Percentiles rank a stretch among this genome's conserved stretches.
These are phyloP conservation scores for Cyphellophora europaea DNA, from an alignment of 2,329 filamentous ascomycete species.

Conservation along the genomic window DNA sequence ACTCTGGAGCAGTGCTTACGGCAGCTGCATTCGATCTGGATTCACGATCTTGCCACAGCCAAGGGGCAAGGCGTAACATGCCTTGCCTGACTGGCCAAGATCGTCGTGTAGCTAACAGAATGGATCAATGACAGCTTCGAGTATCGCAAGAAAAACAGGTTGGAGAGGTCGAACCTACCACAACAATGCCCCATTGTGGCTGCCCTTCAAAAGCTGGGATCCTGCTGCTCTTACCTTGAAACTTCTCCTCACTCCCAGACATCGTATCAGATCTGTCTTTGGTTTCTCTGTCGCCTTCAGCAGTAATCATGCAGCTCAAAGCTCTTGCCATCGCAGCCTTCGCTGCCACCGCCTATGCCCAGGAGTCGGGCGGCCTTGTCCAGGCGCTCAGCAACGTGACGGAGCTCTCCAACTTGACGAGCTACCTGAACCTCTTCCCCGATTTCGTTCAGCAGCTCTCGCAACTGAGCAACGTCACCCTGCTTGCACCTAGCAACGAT, in stretches of 20 bases:
- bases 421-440: slow-evolving; percentile 9
- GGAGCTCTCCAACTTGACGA: slow-evolving; percentile 15
- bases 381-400: slow-evolving; percentile 7
- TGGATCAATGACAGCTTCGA: too few species aligned
- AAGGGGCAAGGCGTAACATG: too few species aligned
- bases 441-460: slow-evolving; percentile 20
- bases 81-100: too few species aligned
- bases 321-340: slow-evolving; percentile 14
- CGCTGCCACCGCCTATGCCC: slow-evolving; percentile 14
- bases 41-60: too few species aligned
- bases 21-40: too few species aligned
- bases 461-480: slow-evolving; percentile 42
- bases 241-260: not conserved
- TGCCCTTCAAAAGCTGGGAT: not conserved
- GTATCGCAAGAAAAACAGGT: not conserved
- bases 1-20: too few species aligned
- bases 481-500: slow-evolving; percentile 48
- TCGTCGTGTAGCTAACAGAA: too few species aligned
- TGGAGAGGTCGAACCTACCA: not conserved
- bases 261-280: not conserved
- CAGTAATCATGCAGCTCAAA: slow-evolving; percentile 19
- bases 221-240: not conserved
- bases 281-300: not conserved
- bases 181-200: too few species aligned
- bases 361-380: slow-evolving; percentile 8